Base-by-base conservation (phyloP, 345 rosid species). In the Pugionium cornutum region DNA sequence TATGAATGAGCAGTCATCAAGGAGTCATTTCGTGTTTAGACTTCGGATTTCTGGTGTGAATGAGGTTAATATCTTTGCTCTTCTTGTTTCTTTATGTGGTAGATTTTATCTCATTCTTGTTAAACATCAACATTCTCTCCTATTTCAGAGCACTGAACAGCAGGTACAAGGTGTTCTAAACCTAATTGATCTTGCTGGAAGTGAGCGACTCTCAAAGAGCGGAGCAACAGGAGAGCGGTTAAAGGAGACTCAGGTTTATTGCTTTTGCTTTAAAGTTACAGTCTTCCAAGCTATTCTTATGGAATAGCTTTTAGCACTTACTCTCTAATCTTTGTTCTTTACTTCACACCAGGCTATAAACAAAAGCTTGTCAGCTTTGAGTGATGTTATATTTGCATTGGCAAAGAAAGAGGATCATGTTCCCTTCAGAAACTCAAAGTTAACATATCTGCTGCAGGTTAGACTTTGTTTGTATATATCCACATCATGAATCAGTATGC, bases 321-420 rank as follows among this genome's bases (percentile, higher is more conserved):
- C 72, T 29, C 46, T 43, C 46, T 43, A 63, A 40, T 25, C 34
- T 10, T 54, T 35, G 47, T 68, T 65, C 9, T 29, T 42, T 74
- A 81, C 45, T 56, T 26, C 30, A 18, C 30, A 11, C 31, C 79
- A 94, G 95, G 97, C 99, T 26, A 94, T 94, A 18, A 94, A 94
- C 71, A 95, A 83, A 75, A 95, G 99, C 70, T 75, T 91, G 39
- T 91, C 99, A 5, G 80, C 82, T 7, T 75, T 95, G 59, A 80
- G 89, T 60, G 95, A 95, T 70, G 99, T 95, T 4, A 95, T 95
- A 66, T 91, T 95, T 54, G 89, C 97, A 52, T 51, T 94, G 74
- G 92, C 96, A 40, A 94, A 83, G 84, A 94, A 91, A 74, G 99
- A 95, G 11, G 95, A 89, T 43, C 96, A 95, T 57, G 91, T 95